These are phyloP conservation scores for Chlorella sp. DNA, from an alignment of 139 green algal species.

Conservation along the genomic window DNA sequence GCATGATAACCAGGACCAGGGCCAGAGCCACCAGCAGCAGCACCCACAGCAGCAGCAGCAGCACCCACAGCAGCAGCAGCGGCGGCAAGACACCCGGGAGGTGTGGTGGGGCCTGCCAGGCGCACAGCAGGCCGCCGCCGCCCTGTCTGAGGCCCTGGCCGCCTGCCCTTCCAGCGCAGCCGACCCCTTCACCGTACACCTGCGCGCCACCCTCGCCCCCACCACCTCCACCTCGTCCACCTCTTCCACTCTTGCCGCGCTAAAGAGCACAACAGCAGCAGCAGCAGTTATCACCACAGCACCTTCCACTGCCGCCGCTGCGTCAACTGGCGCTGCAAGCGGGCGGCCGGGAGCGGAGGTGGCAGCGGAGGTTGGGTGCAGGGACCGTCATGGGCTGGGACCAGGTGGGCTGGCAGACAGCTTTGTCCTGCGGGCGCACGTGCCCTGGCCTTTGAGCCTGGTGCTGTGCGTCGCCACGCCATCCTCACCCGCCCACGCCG, in stretches of 20 bases:
- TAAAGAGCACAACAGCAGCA: no score
- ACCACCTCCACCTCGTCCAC: neutral
- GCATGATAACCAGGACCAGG: neutral
- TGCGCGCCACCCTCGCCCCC: neutral
- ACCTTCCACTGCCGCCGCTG: neutral
- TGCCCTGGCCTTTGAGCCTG: neutral
- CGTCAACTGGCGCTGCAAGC: neutral
- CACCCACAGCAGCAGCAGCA: neutral
- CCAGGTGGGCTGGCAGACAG: neutral
- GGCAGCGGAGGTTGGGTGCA: neutral
- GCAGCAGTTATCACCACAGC: no score
- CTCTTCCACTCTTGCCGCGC: no score
- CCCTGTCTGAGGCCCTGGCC: neutral
- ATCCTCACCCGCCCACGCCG: neutral
- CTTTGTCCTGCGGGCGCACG: neutral
- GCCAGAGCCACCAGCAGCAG: neutral
- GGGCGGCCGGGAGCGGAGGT: neutral
- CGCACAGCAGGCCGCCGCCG: neutral
- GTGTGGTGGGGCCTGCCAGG: neutral
- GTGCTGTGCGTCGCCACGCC: neutral
- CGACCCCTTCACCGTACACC: neutral
- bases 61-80: neutral
- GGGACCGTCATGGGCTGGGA: slow-evolving; percentile 1
- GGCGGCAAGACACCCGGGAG: neutral
- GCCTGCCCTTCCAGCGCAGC: neutral